Base-by-base conservation (phyloP, 177 flowering plant genomes). In the Vitis hybrid region DNA sequence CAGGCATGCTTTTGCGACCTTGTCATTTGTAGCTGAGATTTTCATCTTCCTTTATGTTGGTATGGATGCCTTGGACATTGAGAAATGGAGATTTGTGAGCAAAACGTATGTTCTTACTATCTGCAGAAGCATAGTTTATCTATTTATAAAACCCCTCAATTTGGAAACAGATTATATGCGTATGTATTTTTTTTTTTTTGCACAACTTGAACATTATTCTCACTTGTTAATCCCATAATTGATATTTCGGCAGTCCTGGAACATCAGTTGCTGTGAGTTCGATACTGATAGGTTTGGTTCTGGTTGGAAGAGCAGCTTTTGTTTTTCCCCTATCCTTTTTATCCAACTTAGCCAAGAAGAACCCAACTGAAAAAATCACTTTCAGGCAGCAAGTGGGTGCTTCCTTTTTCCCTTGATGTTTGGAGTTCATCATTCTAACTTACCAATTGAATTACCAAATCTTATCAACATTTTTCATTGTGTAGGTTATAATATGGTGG, bases 1-100 rank as follows among this genome's bases (percentile, higher is more conserved):
- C 90, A 90, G 96, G 89, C 96, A 90, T 81, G 79, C 88, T 71
- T 90, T 90, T 82, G 96, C 93, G 12, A 90, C 96, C 5, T 74
- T 90, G 70, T 90, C 96, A 56, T 89, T 90, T 76, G 82, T 90
- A 70, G 86, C 92, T 31, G 96, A 90, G 83, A 85, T 76, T 60
- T 90, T 89, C 70, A 88, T 90, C 77, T 90, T 90, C 77, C 88
- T 90, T 31, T 90, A 90, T 75, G 96, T 90, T 51, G 96, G 96
- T 16, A 90, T 88, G 92, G 96, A 90, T 78, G 93, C 93, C 11
- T 70, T 90, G 83, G 96, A 90, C 79, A 88, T 90, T 67, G 96
- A 90, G 73, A 90, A 90, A 70, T 90, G 96, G 96, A 83, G 80
- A 66, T 76, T 83, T 64, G 89, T 83, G 5, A 84, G 80, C 51